Evolutionary conservation across 2,329 filamentous ascomycete species (phyloP).

Genomic region (Teratosphaeria destructans): DNA sequence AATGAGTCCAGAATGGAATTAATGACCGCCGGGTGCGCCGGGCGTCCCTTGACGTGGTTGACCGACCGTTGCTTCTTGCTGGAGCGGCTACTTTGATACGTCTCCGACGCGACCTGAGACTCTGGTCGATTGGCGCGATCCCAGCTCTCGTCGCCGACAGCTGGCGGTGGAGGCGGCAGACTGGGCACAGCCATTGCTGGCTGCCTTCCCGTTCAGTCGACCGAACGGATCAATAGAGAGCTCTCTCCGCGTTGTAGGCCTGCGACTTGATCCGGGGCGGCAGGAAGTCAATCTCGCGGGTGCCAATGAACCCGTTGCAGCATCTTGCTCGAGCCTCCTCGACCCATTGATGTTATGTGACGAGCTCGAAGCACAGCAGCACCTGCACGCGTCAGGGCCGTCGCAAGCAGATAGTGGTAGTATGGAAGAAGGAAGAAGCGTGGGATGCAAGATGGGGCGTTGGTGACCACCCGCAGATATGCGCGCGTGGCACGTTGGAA

Average conservation of each 20-base stretch:
- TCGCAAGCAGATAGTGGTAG: neutral
- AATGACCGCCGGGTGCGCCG: slow-evolving; percentile 59
- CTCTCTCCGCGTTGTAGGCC: neutral
- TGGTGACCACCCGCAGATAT: neutral
- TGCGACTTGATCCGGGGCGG: neutral
- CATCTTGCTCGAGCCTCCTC: neutral
- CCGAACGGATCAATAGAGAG: neutral
- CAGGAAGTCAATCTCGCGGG: neutral
- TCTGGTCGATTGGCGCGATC: neutral
- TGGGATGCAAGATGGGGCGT: neutral
- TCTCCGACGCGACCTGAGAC: neutral
- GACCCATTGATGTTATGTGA: neutral
- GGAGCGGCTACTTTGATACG: neutral
- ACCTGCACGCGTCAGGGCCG: neutral
- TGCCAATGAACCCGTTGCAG: neutral
- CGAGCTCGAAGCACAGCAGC: neutral
- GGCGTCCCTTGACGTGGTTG: slow-evolving; percentile 26
- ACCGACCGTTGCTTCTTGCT: slow-evolving; percentile 2
- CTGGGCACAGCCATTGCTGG: neutral
- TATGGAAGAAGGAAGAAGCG: neutral
- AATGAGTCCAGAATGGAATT: slow-evolving; percentile 53
- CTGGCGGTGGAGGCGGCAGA: neutral
- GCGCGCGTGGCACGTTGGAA: neutral
- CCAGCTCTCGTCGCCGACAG: neutral
- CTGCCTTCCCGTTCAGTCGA: neutral